Conservation (phyloP, 306 rosid species). For the Casuarina glauca region DNA sequence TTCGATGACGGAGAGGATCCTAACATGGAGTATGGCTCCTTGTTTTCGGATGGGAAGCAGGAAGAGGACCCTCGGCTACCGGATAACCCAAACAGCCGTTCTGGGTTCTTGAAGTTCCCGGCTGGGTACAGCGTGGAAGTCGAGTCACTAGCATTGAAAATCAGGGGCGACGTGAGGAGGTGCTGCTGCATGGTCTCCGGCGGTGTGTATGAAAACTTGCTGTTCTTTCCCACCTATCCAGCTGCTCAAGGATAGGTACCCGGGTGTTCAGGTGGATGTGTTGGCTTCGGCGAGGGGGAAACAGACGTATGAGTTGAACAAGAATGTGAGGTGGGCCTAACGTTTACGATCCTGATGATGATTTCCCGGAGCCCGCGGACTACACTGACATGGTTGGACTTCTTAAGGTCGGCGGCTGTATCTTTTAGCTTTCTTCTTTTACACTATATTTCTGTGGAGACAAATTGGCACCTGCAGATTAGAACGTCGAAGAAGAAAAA, state of each 20-base stretch:
- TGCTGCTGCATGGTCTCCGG: slow-evolving; percentile 82
- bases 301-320: slow-evolving; percentile 74
- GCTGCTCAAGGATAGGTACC: slow-evolving; percentile 76
- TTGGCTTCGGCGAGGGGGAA: slow-evolving; percentile 68
- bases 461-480: too few species aligned
- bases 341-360: slow-evolving; percentile 73
- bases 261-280: slow-evolving; percentile 77
- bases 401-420: slow-evolving; percentile 54
- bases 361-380: slow-evolving; percentile 72
- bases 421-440: not conserved
- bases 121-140: slow-evolving; percentile 69
- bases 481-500: too few species aligned
- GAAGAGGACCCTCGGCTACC: slow-evolving; percentile 80
- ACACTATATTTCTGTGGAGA: too few species aligned
- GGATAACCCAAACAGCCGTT: slow-evolving; percentile 68
- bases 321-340: slow-evolving; percentile 85
- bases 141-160: slow-evolving; percentile 62
- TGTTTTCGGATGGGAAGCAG: slow-evolving; percentile 73
- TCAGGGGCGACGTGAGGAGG: slow-evolving; percentile 83
- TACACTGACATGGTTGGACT: slow-evolving; percentile 79
- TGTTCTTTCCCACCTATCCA: slow-evolving; percentile 77
- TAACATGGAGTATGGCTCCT: slow-evolving; percentile 64
- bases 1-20: slow-evolving; percentile 85
- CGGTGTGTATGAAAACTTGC: slow-evolving; percentile 80
- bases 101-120: slow-evolving; percentile 82